Evolutionary conservation across 192 early-diverging fungal species (phyloP).

Genomic region (Coemansia javaensis): DNA sequence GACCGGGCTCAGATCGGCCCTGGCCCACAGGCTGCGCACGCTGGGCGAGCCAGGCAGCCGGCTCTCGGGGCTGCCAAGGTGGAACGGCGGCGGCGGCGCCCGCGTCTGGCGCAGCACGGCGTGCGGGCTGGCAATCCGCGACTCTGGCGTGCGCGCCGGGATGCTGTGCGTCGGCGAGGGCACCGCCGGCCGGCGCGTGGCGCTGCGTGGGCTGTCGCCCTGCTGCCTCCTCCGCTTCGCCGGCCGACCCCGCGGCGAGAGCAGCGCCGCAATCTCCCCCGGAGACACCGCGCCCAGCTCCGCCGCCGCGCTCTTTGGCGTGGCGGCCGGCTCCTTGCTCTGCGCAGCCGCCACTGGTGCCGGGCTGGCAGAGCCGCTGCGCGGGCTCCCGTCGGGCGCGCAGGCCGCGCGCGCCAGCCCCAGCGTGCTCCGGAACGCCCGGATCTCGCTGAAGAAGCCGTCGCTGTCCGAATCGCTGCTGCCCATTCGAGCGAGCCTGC

Average conservation of each 20-base stretch:
- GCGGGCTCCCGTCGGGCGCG: neutral
- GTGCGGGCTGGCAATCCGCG: conserved; percentile 20
- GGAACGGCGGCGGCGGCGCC: too few relatives aligned
- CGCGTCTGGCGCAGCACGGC: neutral
- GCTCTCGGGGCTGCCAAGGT: too few relatives aligned
- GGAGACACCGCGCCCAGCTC: conserved; percentile 12
- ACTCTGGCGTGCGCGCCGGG: conserved; percentile 24
- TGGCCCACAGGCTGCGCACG: conserved; percentile 20
- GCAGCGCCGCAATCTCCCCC: conserved; percentile 31
- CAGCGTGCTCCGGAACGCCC: conserved; percentile 20
- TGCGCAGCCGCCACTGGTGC: neutral
- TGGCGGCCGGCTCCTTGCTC: neutral
- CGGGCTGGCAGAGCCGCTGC: neutral
- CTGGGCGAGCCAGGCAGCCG: neutral
- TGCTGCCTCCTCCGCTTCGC: neutral
- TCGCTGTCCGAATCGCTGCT: conserved; percentile 39
- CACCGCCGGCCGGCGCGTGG: neutral
- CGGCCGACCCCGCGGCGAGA: conserved; percentile 14
- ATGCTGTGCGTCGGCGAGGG: neutral
- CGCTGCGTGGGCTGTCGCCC: neutral
- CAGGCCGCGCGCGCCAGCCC: conserved; percentile 7
- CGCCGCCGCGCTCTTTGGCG: neutral
- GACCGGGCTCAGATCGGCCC: conserved; percentile 6
- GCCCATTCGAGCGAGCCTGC: neutral
- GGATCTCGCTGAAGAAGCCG: conserved; percentile 37